These are phyloP conservation scores for Penicillium paradoxum DNA, from an alignment of 495 filamentous ascomycete species.

Conservation along the genomic window DNA sequence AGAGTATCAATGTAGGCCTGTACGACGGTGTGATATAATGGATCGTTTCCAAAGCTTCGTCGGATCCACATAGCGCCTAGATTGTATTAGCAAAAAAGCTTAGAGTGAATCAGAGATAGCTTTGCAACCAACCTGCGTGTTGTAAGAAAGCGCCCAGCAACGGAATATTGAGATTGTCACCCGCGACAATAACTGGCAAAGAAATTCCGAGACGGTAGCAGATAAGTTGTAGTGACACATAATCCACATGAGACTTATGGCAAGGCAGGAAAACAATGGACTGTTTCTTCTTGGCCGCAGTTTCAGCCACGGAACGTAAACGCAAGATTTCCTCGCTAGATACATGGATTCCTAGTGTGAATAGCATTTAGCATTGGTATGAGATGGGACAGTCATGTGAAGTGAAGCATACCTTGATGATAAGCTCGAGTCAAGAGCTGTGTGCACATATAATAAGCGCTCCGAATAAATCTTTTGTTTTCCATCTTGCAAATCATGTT, in stretches of 20 bases:
- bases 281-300: constrained; percentile 80
- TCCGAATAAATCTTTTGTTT: constrained; percentile 84
- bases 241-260: constrained; percentile 92
- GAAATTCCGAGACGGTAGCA: constrained; percentile 89
- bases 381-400: not conserved
- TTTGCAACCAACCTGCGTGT: constrained; percentile 61
- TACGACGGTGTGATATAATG: constrained; percentile 82
- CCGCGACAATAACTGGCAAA: constrained; percentile 88
- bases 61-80: constrained; percentile 93
- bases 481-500: constrained; percentile 99
- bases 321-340: constrained; percentile 88
- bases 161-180: constrained; percentile 94
- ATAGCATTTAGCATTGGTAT: constrained; percentile 3
- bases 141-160: constrained; percentile 85
- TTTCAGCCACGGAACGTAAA: constrained; percentile 71
- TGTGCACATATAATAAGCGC: constrained; percentile 83
- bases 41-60: constrained; percentile 85
- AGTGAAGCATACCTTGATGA: constrained; percentile 63
- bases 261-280: constrained; percentile 95
- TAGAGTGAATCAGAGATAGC: not conserved
- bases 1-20: constrained; percentile 94
- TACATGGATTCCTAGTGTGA: constrained; percentile 68
- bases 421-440: constrained; percentile 90
- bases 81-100: constrained; percentile 11
- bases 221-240: constrained; percentile 87